Percentiles rank a stretch among this genome's conserved stretches.
Conservation (phyloP, 75 land plant species). For the Sequoia sempervirens region DNA sequence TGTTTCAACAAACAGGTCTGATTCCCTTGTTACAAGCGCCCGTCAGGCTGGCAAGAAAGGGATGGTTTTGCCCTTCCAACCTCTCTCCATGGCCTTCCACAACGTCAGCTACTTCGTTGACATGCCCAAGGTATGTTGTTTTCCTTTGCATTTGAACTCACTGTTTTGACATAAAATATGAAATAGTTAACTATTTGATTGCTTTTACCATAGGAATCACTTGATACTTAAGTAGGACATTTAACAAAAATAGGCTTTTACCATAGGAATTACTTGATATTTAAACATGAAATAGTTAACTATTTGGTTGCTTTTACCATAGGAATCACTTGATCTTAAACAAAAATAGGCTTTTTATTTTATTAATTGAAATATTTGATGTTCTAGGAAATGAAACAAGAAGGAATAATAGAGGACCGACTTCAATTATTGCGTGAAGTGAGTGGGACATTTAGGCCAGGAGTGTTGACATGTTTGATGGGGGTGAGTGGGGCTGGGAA, state of each 20-base stretch:
- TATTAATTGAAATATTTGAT: too few species aligned
- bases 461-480: conserved; percentile 70
- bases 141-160: neutral
- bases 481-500: conserved; percentile 84
- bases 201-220: too few species aligned
- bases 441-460: conserved; percentile 68
- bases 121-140: conserved; percentile 34
- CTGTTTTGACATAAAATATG: too few species aligned
- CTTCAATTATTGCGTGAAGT: conserved; percentile 55
- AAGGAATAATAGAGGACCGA: conserved; percentile 45
- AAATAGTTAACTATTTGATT: too few species aligned
- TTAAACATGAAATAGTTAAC: too few species aligned
- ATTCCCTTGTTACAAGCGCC: neutral
- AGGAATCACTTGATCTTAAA: too few species aligned
- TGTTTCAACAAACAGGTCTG: neutral
- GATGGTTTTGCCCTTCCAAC: conserved; percentile 78
- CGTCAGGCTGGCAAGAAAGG: conserved; percentile 21
- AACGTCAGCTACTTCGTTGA: conserved; percentile 72
- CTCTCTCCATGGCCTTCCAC: conserved; percentile 62
- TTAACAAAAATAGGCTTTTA: too few species aligned
- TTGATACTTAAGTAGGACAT: too few species aligned
- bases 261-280: too few species aligned
- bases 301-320: too few species aligned
- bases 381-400: conserved; percentile 58
- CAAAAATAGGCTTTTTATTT: too few species aligned